A percentile compares a stretch with the other conserved stretches of the same genome.
These are phyloP conservation scores for Eragrostis nindensis DNA, from an alignment of 176 grass and related monocot species.

Conservation along the genomic window DNA sequence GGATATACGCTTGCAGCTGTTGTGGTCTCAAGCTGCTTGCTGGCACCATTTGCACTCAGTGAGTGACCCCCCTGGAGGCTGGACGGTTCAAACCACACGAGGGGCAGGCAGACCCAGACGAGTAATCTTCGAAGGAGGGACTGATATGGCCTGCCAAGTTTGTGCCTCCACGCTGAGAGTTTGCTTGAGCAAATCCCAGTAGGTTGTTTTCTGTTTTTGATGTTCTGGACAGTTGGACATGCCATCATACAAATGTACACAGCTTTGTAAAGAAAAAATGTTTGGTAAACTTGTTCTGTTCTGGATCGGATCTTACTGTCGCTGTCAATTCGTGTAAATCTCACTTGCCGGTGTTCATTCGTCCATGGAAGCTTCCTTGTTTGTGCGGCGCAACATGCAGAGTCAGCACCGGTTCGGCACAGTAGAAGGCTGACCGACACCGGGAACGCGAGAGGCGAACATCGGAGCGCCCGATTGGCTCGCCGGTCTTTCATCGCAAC, in stretches of 20 bases:
- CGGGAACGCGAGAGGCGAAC: neutral
- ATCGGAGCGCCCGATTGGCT: conserved; percentile 29
- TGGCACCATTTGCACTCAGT: neutral
- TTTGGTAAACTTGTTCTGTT: neutral
- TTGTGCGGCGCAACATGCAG: neutral
- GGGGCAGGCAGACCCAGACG: neutral
- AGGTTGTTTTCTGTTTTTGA: neutral
- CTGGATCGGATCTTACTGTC: neutral
- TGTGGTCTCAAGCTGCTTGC: neutral
- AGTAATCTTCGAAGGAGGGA: neutral
- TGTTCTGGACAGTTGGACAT: neutral
- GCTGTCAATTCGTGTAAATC: neutral
- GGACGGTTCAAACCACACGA: neutral
- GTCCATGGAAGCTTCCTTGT: conserved; percentile 9
- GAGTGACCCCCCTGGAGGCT: neutral
- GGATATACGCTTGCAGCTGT: neutral
- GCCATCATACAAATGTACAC: neutral
- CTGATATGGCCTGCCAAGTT: neutral
- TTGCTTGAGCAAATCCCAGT: neutral
- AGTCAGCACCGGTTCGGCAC: neutral
- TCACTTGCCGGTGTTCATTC: no score
- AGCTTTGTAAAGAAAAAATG: neutral
- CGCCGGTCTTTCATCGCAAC: neutral
- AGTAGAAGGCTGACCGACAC: conserved; percentile 14
- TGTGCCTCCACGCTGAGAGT: neutral